Evolutionary conservation across 1,284 basidiomycete species (phyloP).

Genomic region (Taiwanofungus camphoratus): DNA sequence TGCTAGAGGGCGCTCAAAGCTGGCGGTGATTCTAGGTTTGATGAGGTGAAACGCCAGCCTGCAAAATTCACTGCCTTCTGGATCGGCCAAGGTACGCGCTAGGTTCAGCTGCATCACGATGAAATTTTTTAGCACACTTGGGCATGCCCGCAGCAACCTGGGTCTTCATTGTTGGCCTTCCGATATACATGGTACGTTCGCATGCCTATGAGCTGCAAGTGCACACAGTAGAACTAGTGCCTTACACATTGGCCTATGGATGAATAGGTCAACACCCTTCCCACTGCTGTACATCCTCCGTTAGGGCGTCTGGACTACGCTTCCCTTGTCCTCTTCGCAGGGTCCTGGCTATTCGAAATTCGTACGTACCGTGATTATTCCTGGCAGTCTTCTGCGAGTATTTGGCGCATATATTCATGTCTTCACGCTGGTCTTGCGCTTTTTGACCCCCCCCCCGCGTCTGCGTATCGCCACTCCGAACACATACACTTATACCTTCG

Average conservation of each 20-base stretch:
- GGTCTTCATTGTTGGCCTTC: constrained; percentile 65
- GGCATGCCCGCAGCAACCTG: constrained; percentile 47
- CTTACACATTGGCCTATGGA: no score
- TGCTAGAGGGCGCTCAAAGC: constrained; percentile 39
- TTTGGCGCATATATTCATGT: no score
- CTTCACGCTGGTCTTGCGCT: no score
- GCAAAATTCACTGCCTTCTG: constrained; percentile 57
- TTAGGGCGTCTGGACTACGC: constrained; percentile 55
- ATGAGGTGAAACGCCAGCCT: constrained; percentile 61
- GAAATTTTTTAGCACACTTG: neutral
- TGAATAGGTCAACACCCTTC: constrained; percentile 57
- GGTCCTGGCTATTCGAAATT: constrained; percentile 58
- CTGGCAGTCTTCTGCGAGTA: no score
- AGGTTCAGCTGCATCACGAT: neutral
- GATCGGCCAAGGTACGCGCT: constrained; percentile 56
- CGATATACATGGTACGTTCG: constrained; percentile 49
- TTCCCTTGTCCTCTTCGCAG: constrained; percentile 51
- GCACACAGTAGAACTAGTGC: no score
- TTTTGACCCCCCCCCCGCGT: no score
- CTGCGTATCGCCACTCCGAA: no score
- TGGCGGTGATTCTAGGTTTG: constrained; percentile 64
- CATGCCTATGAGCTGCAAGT: neutral
- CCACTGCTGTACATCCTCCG: constrained; percentile 48
- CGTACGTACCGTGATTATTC: constrained; percentile 19
- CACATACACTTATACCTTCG: no score